phyloP scores from a whole-genome alignment of 1,139 yeast genomes.

The Hemisphaericaspora subhashii region DNA sequence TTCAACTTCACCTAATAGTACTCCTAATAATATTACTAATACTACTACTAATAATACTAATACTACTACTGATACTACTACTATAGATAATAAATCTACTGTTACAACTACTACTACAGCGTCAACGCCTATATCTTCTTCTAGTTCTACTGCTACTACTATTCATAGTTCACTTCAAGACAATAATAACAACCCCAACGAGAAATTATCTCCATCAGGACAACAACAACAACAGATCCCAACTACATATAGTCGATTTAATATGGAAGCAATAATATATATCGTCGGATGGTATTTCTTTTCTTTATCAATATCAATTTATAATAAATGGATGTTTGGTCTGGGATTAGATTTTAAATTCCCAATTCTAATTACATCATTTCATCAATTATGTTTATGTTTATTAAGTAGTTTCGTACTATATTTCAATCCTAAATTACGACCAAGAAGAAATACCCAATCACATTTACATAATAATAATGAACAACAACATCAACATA shows the following conservation, averaged over 20 bases:
- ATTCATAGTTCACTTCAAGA: too few species aligned
- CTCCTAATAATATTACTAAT: too few species aligned
- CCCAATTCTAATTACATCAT: slow-evolving; percentile 80
- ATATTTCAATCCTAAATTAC: slow-evolving; percentile 45
- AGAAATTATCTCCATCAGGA: neutral
- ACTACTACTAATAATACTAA: too few species aligned
- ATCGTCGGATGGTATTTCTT: slow-evolving; percentile 55
- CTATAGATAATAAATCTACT: too few species aligned
- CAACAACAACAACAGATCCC: neutral
- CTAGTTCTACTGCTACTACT: too few species aligned
- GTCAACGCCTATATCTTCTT: too few species aligned
- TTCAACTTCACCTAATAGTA: too few species aligned
- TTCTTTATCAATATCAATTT: slow-evolving; percentile 76
- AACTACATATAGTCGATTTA: neutral
- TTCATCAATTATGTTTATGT: slow-evolving; percentile 78
- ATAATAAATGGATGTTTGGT: slow-evolving; percentile 98
- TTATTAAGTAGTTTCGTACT: slow-evolving; percentile 45
- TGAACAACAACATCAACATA: slow-evolving; percentile 10
- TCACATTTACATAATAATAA: neutral
- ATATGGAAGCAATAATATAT: slow-evolving; percentile 21
- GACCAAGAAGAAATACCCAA: slow-evolving; percentile 31
- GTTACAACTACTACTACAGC: too few species aligned
- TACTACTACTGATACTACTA: too few species aligned
- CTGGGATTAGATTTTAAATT: slow-evolving; percentile 68
- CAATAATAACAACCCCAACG: neutral